Base-by-base conservation (phyloP, 179 eudicot species). In the Spergularia azorica region DNA sequence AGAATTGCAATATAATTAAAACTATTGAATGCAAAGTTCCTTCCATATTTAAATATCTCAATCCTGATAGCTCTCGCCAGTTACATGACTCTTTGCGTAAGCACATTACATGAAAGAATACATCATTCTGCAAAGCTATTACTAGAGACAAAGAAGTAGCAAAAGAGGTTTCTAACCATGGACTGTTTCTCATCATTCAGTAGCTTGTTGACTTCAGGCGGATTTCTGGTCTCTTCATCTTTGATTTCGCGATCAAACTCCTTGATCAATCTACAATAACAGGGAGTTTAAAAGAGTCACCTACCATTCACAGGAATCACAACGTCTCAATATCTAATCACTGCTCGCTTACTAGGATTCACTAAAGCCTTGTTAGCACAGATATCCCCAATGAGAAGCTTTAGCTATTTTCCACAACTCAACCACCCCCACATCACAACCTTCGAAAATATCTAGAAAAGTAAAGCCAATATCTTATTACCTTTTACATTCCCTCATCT, bases 401-500 rank as follows among this genome's bases (percentile, higher is more conserved):
- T 67, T 18, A 55, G 9, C 41, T 62, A 20, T 56, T 32, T 41
- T 48, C 39, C 70, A 63, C 38, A 32, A 58, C 12, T 52, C 52
- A 52, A 62, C 63, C 16, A 21, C 62, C 51, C 62, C 68, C 48
- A 18, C 16, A 62, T 62, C 21, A 70, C 41, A 75, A 46, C 11
- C 56, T 46, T 15, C 16, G 38, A 50, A 41, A 32, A 32, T 43
- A 55, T 20, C 9, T 38, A 39, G 62, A 17, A 41, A 59, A 61
- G 60, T 64, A 55, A 48, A 6, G 60, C 17, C 50, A 38, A 60
- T 18, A 9, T 57, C 1, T 4, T 21, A 60, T 39, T 82, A 94
- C 99, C 99, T 87, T 85, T 95, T 95, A 85, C 97, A 95, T 73
- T 95, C 99, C 84, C 95, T 88, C 99, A 95, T 93, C 89, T 87